Base-by-base conservation (phyloP, 495 filamentous ascomycete species). In the Parmelia sp. region DNA sequence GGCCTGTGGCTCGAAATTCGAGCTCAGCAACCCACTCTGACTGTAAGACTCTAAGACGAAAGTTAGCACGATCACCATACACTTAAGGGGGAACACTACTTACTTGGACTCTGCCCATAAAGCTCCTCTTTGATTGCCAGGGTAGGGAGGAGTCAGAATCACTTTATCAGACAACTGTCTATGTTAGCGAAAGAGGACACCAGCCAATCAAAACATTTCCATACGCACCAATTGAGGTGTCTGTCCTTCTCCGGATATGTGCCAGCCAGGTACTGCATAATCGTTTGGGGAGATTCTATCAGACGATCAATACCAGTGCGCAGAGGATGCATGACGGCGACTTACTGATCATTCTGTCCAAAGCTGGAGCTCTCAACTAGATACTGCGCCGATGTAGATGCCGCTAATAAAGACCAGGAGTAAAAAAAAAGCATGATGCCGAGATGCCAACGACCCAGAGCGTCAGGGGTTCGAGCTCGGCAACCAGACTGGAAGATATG, bases 81-180 rank as follows among this genome's bases (percentile, higher is more conserved):
- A 33, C 60, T 8, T 29, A 9, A 11, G 56, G 35, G 31, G 33
- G 56, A 6, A 47, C 33, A 31, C 29, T 36, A 83, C 77, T 67
- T 82, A 80, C 77, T 80, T 76, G 36, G 79, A 81, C 58, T 92
- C 85, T 37, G 88, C 78, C 91, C 94, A 98, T 64, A 91, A 72
- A 57, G 87, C 89, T 66, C 89, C 90, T 75, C 92, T 84, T 66
- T 85, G 84, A 73, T 94, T 94, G 53, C 94, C 94, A 14, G 93
- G 92, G 58, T 83, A 85, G 11, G 90, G 87, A 2, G 95, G 94
- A 12, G 95, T 98, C 57, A 98, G 80, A 71, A 98, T 90, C 61
- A 97, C 64, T 73, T 92, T 91, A 78, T 97, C 90, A 55, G 91
- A 95, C 65, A 97, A 83, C 79, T 82, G 44, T n/a, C 42, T 57